Conservation (phyloP, 2,329 filamentous ascomycete genomes). For the Pseudogymnoascus sp. region DNA sequence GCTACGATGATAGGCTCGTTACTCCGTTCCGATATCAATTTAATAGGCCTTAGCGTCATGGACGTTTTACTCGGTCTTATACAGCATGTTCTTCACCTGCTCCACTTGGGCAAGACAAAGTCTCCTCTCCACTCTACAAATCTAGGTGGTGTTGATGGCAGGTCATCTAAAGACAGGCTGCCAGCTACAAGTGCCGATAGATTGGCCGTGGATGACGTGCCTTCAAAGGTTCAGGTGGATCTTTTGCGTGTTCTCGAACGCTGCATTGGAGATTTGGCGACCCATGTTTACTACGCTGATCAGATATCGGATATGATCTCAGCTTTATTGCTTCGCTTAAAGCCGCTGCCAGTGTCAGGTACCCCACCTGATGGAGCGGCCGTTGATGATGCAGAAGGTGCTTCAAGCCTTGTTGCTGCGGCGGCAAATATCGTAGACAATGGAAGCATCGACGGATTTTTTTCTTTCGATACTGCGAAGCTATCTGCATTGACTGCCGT, state of each 20-base stretch:
- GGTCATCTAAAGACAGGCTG: slow-evolving; percentile 14
- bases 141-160: slow-evolving; percentile 15
- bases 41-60: slow-evolving; percentile 94
- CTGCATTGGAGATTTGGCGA: slow-evolving; percentile 85
- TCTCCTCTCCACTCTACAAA: slow-evolving; percentile 29
- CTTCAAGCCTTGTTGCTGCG: slow-evolving; percentile 39
- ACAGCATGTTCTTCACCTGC: slow-evolving; percentile 69
- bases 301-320: slow-evolving; percentile 93
- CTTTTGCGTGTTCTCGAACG: slow-evolving; percentile 65
- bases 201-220: slow-evolving; percentile 31
- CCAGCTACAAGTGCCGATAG: slow-evolving; percentile 20
- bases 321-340: slow-evolving; percentile 69
- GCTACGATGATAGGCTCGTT: slow-evolving; percentile 74
- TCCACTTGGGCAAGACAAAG: slow-evolving; percentile 51
- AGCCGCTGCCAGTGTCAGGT: slow-evolving; percentile 47
- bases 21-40: slow-evolving; percentile 78
- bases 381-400: slow-evolving; percentile 36
- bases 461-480: slow-evolving; percentile 55
- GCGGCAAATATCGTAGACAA: slow-evolving; percentile 45
- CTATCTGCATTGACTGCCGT: slow-evolving; percentile 67
- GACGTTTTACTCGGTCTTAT: slow-evolving; percentile 82
- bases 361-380: slow-evolving; percentile 37
- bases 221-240: slow-evolving; percentile 48
- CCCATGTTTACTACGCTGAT: slow-evolving; percentile 93
- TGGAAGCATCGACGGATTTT: slow-evolving; percentile 47